These are phyloP conservation scores for Colletotrichum caudatum DNA, from an alignment of 2,329 filamentous ascomycete genomes.

Conservation along the genomic window DNA sequence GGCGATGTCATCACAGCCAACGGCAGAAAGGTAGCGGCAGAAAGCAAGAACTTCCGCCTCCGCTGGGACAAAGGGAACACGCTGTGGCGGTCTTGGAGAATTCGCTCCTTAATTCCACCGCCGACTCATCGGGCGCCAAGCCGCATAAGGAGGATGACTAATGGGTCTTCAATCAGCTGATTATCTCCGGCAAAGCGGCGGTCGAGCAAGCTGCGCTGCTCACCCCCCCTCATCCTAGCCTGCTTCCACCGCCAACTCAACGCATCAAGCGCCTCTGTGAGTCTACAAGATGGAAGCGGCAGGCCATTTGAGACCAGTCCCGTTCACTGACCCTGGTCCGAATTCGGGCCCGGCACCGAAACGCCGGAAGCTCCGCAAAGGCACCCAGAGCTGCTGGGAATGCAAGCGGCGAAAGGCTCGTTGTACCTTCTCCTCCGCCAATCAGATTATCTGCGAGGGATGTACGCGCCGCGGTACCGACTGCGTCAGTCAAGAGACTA, in stretches of 20 bases:
- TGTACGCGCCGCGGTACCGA: slow-evolving; percentile 58
- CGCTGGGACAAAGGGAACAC: background rate
- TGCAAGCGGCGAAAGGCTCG: slow-evolving; percentile 37
- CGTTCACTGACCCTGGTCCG: background rate
- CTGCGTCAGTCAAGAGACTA: slow-evolving; percentile 58
- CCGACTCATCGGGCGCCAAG: slow-evolving; percentile 13
- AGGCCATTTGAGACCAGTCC: background rate
- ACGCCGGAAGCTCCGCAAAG: slow-evolving; percentile 36
- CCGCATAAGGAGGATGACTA: slow-evolving; percentile 25
- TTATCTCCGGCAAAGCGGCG: slow-evolving; percentile 32
- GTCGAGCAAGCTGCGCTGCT: slow-evolving; percentile 10
- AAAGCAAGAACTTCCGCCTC: background rate
- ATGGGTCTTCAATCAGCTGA: slow-evolving; percentile 4
- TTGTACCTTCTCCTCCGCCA: slow-evolving; percentile 22
- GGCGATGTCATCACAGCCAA: background rate
- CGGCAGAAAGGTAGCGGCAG: no score
- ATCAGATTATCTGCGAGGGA: slow-evolving; percentile 10
- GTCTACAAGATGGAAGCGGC: slow-evolving; percentile 1
- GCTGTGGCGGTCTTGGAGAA: background rate
- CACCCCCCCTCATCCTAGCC: background rate
- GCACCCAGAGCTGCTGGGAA: slow-evolving; percentile 40
- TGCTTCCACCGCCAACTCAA: background rate
- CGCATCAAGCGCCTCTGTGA: no score
- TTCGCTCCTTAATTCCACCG: slow-evolving; percentile 11
- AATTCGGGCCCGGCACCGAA: slow-evolving; percentile 13